These are phyloP conservation scores for Penicillium palitans DNA, from an alignment of 2,329 filamentous ascomycete genomes.

Conservation along the genomic window DNA sequence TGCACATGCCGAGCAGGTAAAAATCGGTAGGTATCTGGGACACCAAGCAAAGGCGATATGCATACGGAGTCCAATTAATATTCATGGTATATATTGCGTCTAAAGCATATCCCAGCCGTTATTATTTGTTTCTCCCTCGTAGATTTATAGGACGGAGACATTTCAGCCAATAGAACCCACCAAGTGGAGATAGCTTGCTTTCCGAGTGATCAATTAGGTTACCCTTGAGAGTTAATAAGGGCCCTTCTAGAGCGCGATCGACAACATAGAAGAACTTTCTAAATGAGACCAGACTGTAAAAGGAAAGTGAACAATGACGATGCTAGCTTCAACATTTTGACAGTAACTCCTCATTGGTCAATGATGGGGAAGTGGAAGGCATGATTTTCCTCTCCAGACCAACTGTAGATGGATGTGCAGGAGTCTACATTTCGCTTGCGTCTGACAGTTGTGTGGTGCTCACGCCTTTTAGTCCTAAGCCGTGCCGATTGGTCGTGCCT, in stretches of 20 bases:
- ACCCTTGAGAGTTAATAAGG: background rate
- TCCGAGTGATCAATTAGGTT: conserved; percentile 1
- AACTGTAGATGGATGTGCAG: conserved; percentile 1
- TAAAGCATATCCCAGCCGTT: background rate
- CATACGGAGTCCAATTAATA: too few relatives aligned
- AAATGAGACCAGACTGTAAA: background rate
- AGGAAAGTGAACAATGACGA: background rate
- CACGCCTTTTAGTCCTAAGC: background rate
- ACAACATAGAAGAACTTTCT: background rate
- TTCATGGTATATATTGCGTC: background rate
- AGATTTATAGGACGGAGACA: conserved; percentile 68
- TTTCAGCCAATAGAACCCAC: conserved; percentile 68
- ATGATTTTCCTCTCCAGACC: background rate
- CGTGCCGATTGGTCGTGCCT: background rate
- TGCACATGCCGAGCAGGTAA: background rate
- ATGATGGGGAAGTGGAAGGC: background rate
- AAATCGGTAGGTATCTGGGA: background rate
- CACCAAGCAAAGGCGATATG: background rate
- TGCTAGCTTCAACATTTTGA: background rate
- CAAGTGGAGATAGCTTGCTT: conserved; percentile 51
- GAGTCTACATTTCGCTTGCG: conserved; percentile 10
- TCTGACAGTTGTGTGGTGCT: conserved; percentile 6
- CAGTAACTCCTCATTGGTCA: background rate
- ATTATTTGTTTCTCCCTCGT: background rate
- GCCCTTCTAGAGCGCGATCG: background rate